phyloP scores from a whole-genome alignment of 176 grass and related monocot genomes.

The Cocos nucifera region DNA sequence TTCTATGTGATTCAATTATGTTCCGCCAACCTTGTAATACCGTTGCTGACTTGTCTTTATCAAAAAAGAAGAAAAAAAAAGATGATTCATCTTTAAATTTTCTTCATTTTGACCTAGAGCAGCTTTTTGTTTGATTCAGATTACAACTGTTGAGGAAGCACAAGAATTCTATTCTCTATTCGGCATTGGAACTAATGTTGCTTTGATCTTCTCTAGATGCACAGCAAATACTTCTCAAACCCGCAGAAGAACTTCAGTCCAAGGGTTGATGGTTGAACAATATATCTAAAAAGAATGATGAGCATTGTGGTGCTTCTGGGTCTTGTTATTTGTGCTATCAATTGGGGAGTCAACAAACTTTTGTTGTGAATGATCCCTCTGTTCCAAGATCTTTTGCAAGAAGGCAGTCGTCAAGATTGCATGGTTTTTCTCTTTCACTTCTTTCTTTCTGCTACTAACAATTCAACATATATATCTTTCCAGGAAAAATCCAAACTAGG shows the following conservation, averaged over 20 bases:
- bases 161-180: slow-evolving; percentile 85
- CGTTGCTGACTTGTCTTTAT: too few relatives aligned
- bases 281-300: slow-evolving; percentile 94
- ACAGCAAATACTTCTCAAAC: slow-evolving; percentile 87
- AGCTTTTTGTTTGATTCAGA: slow-evolving; percentile 28
- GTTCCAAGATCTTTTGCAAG: slow-evolving; percentile 59
- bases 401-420: slow-evolving; percentile 28
- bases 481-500: slow-evolving; percentile 72
- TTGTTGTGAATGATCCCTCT: slow-evolving; percentile 64
- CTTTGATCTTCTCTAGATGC: slow-evolving; percentile 65
- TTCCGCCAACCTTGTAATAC: too few relatives aligned
- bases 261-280: slow-evolving; percentile 66
- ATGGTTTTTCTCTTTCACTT: slow-evolving; percentile 5
- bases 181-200: slow-evolving; percentile 77
- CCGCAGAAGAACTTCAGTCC: slow-evolving; percentile 64
- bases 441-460: not conserved
- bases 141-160: slow-evolving; percentile 80
- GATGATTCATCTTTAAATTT: not conserved
- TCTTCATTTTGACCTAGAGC: not conserved
- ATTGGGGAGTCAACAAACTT: slow-evolving; percentile 68
- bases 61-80: too few relatives aligned
- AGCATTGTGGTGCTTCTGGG: slow-evolving; percentile 71
- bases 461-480: slow-evolving; percentile 10
- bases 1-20: too few relatives aligned
- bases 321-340: slow-evolving; percentile 48